Base-by-base conservation (phyloP, 768 basidiomycete species). In the Pulveroboletus sp. region DNA sequence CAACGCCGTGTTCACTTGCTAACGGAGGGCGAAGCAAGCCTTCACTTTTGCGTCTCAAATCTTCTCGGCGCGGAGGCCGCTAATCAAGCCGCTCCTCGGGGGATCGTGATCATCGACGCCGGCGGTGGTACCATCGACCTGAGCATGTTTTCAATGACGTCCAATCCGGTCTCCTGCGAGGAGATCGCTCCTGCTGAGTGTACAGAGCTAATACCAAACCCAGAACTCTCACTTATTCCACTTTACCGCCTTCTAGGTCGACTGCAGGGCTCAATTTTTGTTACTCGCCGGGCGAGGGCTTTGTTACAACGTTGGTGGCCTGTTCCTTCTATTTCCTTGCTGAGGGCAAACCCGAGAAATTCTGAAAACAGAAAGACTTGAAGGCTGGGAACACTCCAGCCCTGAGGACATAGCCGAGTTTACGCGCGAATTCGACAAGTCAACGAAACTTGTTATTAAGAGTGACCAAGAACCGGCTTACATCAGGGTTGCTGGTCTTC, bases 251-350 rank as follows among this genome's bases (percentile, higher is more conserved):
- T 26, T 24, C 14, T 39, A 77, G 76, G 75, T 60, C 67, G 69
- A 27, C 69, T 77, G 40, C 63, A 71, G 39, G 77, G 77, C 17
- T 78, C 77, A 0, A 67, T 75, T 1, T 76, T 74, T 52, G 75
- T 79, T 14, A 76, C 65, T 18, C 66, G 70, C 10, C 67, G 70
- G 33, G 75, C 75, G 2, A 55, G 58, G 1, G 50, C 55, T 9
- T 67, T 69, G 50, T 57, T 79, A 1, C 57, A 66, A 50, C 52
- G 76, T 76, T 50, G 51, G 46, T 50, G 52, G 40, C 17, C 17
- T 17, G 5, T 17, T 32, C 14, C 8, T 33, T 32, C 27, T 11
- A 2, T 37, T 24, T 0, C 5, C 30, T 24, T 37, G 0, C 9
- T 11, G 3, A 15, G 30, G 43, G 26, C 10, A 10, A 46, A 36